A percentile compares a stretch with the other conserved stretches of the same genome.
These are phyloP conservation scores for Datisca glomerata DNA, from an alignment of 306 rosid genomes.

Conservation along the genomic window DNA sequence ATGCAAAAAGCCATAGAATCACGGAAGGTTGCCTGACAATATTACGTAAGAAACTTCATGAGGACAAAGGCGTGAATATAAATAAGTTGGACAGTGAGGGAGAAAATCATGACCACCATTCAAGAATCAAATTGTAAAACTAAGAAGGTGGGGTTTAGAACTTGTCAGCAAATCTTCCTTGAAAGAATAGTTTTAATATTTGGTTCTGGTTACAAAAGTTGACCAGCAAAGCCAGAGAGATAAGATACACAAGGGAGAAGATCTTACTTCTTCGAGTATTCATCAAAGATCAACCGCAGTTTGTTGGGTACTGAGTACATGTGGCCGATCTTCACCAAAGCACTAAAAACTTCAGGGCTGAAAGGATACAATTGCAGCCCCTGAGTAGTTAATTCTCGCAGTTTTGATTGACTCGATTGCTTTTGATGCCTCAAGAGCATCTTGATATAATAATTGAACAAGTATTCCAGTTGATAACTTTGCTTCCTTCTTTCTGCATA, in stretches of 20 bases:
- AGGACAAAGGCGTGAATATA: background rate
- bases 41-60: slow-evolving; percentile 6
- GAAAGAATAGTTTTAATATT: too few species aligned
- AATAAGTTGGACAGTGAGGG: too few species aligned
- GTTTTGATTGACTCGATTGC: slow-evolving; percentile 41
- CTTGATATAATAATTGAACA: slow-evolving; percentile 68
- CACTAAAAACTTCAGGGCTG: slow-evolving; percentile 60
- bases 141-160: too few species aligned
- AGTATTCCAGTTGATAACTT: slow-evolving; percentile 62
- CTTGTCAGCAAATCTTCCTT: background rate
- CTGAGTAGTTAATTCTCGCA: slow-evolving; percentile 61
- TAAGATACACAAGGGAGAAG: slow-evolving; percentile 4
- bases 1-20: slow-evolving; percentile 62
- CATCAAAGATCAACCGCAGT: slow-evolving; percentile 70
- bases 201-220: too few species aligned
- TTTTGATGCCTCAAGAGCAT: slow-evolving; percentile 60
- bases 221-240: too few species aligned
- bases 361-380: slow-evolving; percentile 79
- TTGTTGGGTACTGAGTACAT: slow-evolving; percentile 60
- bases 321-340: slow-evolving; percentile 58
- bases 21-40: slow-evolving; percentile 76
- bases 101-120: too few species aligned
- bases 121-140: too few species aligned
- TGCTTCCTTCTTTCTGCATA: slow-evolving; percentile 73
- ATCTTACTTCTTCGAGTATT: slow-evolving; percentile 60